Base-by-base conservation (phyloP, 495 filamentous ascomycete genomes). In the Talaromyces borbonicus region DNA sequence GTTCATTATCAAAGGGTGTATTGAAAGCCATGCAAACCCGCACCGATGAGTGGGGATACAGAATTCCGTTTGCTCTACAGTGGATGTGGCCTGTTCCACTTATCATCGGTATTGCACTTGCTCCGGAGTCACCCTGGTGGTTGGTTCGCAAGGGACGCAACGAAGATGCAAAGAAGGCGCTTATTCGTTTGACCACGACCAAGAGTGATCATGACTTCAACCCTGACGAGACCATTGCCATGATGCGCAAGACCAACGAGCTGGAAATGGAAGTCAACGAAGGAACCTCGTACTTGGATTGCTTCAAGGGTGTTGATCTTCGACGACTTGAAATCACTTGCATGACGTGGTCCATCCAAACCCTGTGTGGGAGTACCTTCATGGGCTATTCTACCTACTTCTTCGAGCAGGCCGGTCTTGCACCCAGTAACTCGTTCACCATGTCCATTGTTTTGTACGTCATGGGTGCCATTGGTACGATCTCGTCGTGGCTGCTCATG, bases 61-160 rank as follows among this genome's bases (percentile, higher is more conserved):
- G 74, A 12, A 73, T 77, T 40, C 76, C 78, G 0, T 85, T 83
- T 49, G 77, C 74, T 4, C 56, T 85, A 4, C 84, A 88, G 59
- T 87, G 83, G 83, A 77, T 83, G 58, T 87, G 81, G 79, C 80
- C 81, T 0, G 61, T 80, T 0, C 79, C 82, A 1, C 71, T 87
- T 12, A 69, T 80, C 29, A 62, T 81, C 31, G 76, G 78, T 27
- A 73, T 80, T 55, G 63, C 68, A 23, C 72, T 83, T 27, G 80
- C 78, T 1, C 84, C 84, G 3, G 84, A 88, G 57, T 75, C 68
- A 0, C 83, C 84, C 1, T 86, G 80, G 82, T 86, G 83, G 83
- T 72, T 84, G n/a, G 78, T 87, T 39, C 73, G 82, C 5, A 75
- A 73, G 51, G 81, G 77, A 0, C 68, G 68, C 22, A 57, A 72